Conservation (phyloP, 495 filamentous ascomycete species). For the Saxispiralis lemnorum region DNA sequence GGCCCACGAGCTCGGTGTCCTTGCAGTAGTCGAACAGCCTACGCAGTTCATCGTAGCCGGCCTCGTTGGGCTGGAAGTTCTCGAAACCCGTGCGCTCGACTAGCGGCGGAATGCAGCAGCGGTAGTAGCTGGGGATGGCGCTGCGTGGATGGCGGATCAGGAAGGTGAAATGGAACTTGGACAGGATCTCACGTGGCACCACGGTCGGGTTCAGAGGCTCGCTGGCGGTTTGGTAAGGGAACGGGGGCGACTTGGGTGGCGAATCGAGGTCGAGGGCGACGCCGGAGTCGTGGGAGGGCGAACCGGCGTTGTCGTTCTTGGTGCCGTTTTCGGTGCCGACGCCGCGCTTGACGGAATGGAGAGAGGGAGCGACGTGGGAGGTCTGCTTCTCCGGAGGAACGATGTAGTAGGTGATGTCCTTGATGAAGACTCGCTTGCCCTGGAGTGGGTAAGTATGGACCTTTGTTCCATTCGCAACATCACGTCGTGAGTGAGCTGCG, state of each 20-base stretch:
- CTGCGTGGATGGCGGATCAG: conserved; percentile 81
- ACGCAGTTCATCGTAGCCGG: conserved; percentile 77
- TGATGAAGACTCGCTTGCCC: conserved; percentile 87
- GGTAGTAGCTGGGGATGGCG: conserved; percentile 81
- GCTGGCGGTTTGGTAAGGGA: conserved; percentile 38
- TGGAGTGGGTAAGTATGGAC: conserved; percentile 22
- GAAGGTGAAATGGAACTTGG: conserved; percentile 83
- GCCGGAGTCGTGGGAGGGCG: conserved; percentile 14
- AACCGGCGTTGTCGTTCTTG: conserved; percentile 16
- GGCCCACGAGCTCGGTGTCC: conserved; percentile 42
- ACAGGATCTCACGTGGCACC: conserved; percentile 49
- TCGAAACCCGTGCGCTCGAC: conserved; percentile 66
- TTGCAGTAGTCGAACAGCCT: conserved; percentile 68
- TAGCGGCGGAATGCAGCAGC: conserved; percentile 85
- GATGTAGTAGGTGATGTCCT: conserved; percentile 86
- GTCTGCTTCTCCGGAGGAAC: conserved; percentile 51
- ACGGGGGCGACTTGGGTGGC: conserved; percentile 25
- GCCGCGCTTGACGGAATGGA: conserved; percentile 39
- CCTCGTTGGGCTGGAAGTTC: conserved; percentile 67
- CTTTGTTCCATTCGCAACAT: background rate
- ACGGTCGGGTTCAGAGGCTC: conserved; percentile 66
- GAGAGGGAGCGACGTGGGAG: conserved; percentile 56
- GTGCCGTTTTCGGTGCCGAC: conserved; percentile 34
- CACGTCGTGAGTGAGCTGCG: background rate
- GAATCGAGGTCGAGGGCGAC: conserved; percentile 19